Conservation (phyloP, 768 basidiomycete genomes). For the Strobilomyces echinocephalus region DNA sequence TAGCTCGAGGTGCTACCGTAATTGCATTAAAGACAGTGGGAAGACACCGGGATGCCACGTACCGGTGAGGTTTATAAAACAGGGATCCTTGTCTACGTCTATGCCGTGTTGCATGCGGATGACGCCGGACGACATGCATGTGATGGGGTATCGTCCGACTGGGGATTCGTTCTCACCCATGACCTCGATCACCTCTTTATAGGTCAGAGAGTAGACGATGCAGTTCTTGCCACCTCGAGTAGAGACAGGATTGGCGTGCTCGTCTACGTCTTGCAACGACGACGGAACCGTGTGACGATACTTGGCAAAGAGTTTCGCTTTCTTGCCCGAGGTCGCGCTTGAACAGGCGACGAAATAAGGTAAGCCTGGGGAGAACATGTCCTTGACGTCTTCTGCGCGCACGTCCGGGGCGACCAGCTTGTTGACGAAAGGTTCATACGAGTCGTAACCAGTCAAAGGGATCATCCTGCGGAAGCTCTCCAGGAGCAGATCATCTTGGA, state of each 20-base stretch:
- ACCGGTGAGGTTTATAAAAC: slow-evolving; percentile 6
- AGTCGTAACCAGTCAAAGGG: slow-evolving; percentile 20
- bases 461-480: slow-evolving; percentile 12
- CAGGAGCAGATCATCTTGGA: slow-evolving; percentile 4
- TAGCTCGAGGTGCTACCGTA: slow-evolving; percentile 8
- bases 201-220: slow-evolving; percentile 18
- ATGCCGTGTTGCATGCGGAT: slow-evolving; percentile 19
- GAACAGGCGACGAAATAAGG: slow-evolving; percentile 20
- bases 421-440: slow-evolving; percentile 16
- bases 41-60: not conserved
- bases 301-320: slow-evolving; percentile 18
- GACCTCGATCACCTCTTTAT: slow-evolving; percentile 7
- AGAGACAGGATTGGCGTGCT: slow-evolving; percentile 11
- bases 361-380: slow-evolving; percentile 22
- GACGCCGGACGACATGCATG: slow-evolving; percentile 12
- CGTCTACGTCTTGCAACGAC: slow-evolving; percentile 11
- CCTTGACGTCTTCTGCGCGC: slow-evolving; percentile 10
- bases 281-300: slow-evolving; percentile 6
- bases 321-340: slow-evolving; percentile 16
- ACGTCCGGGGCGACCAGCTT: slow-evolving; percentile 5
- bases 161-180: not conserved
- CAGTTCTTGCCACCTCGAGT: slow-evolving; percentile 20
- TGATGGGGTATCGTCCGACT: slow-evolving; percentile 3
- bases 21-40: not conserved
- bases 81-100: slow-evolving; percentile 14